Percentiles rank a stretch among this genome's conserved stretches.
Evolutionary conservation across 345 rosid genomes (phyloP).

Genomic region (Carallia pectinifolia): DNA sequence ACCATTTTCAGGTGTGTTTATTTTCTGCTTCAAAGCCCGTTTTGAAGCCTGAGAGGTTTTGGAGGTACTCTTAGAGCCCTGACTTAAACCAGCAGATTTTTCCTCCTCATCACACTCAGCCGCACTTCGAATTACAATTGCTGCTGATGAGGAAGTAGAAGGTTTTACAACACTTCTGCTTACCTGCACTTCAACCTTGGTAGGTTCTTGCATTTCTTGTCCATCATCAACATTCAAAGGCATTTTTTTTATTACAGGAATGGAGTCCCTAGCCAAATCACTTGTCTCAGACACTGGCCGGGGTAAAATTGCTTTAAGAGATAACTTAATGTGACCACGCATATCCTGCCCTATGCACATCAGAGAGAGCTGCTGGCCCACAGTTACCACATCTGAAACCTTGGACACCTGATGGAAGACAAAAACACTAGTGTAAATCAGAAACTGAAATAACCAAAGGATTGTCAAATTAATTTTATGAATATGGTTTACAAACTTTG

Average conservation of each 20-base stretch:
- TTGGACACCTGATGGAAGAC: constrained; percentile 61
- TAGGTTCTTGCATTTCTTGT: constrained; percentile 38
- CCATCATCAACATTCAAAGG: constrained; percentile 38
- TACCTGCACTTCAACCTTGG: constrained; percentile 18
- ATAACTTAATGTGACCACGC: constrained; percentile 89
- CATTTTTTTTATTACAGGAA: constrained; percentile 34
- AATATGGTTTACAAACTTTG: background rate
- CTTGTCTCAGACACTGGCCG: constrained; percentile 25
- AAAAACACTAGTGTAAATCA: background rate
- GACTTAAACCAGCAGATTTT: constrained; percentile 35
- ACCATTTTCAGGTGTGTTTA: constrained; percentile 11
- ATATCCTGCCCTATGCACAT: constrained; percentile 93
- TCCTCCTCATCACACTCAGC: constrained; percentile 88
- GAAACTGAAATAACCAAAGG: background rate
- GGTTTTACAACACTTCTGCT: constrained; percentile 19
- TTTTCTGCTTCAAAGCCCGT: constrained; percentile 21
- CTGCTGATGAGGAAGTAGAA: constrained; percentile 43
- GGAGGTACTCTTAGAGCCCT: constrained; percentile 31
- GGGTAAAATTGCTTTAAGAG: constrained; percentile 64
- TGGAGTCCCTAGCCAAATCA: constrained; percentile 31
- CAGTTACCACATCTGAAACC: constrained; percentile 70
- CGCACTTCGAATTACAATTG: constrained; percentile 71
- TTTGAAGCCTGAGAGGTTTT: constrained; percentile 29
- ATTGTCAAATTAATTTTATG: background rate
- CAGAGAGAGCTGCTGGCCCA: constrained; percentile 74